Base-by-base conservation (phyloP, 441 rosid genomes). In the Pelargonium fulgidum region DNA sequence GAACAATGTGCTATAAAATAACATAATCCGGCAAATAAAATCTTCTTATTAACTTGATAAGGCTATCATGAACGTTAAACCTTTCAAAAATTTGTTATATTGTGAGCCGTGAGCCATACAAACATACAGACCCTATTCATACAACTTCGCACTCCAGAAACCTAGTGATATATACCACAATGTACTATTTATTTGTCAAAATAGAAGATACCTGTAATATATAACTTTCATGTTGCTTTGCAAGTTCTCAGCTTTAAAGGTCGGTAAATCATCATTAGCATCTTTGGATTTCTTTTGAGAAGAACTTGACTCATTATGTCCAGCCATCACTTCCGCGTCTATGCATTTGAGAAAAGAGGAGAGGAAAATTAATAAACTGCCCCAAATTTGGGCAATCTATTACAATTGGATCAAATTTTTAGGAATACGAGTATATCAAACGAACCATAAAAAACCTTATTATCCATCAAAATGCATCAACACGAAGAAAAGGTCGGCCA, bases 181-280 rank as follows among this genome's bases (percentile, higher is more conserved):
- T 65, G 17, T 66, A 39, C 5, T 14, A 3, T 20, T n/a, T 24
- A 26, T 41, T 33, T 41, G 45, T 33, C 2, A 64, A 77, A 81
- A 74, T 80, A 54, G 64, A 91, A 52, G 17, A 14, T 54, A 54
- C 97, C 99, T 90, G 92, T 91, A 91, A 70, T 89, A 90, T 59
- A 90, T 83, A 24, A 90, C 81, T 87, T 90, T 94, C 89, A 87
- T 82, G 84, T 94, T 94, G 74, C 82, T 92, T 74, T 89, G 99
- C 76, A 92, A 64, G 82, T 90, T 87, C 85, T 92, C 98, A 3
- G 80, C 85, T 62, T 77, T 89, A 69, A 85, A 87, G 66, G 80
- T 89, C 26, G 85, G 91, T 62, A 92, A 74, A 71, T 90, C 93
- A 76, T 72, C 80, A 56, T 79, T 62, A 41, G 72, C 75, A 11